These are phyloP conservation scores for Russula griseocarnosa DNA, from an alignment of 768 basidiomycete genomes.

Conservation along the genomic window DNA sequence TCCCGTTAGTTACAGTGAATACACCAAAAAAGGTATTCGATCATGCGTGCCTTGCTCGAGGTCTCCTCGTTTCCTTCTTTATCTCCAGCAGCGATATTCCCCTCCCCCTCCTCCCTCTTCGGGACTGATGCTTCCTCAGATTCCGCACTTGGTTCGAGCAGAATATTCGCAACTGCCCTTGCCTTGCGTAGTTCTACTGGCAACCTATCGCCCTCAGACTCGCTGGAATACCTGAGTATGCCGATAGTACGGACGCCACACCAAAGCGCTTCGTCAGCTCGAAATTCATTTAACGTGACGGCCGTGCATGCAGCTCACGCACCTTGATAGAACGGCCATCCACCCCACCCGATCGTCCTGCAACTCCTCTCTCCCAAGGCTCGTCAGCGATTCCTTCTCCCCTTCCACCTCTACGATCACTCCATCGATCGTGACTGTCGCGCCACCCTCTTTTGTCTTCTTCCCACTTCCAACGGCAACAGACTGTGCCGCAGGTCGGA, in stretches of 20 bases:
- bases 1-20: background rate
- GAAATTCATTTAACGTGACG: slow-evolving; percentile 16
- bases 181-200: slow-evolving; percentile 59
- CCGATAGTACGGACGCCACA: background rate
- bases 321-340: slow-evolving; percentile 70
- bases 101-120: slow-evolving; percentile 29
- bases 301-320: slow-evolving; percentile 27
- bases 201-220: slow-evolving; percentile 53
- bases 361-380: slow-evolving; percentile 69
- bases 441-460: slow-evolving; percentile 33
- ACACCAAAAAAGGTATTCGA: background rate
- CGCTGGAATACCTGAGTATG: slow-evolving; percentile 40
- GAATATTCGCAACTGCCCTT: slow-evolving; percentile 55
- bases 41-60: slow-evolving; percentile 18
- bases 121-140: slow-evolving; percentile 17
- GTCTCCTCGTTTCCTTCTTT: slow-evolving; percentile 23
- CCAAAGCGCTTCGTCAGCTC: slow-evolving; percentile 5
- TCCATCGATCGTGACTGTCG: slow-evolving; percentile 43
- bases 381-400: slow-evolving; percentile 75
- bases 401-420: slow-evolving; percentile 45
- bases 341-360: slow-evolving; percentile 64
- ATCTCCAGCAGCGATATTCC: background rate
- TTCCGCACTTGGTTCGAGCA: slow-evolving; percentile 45
- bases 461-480: slow-evolving; percentile 27
- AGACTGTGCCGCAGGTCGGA: slow-evolving; percentile 43